Evolutionary conservation across 768 basidiomycete genomes (phyloP).

Genomic region (Pilatotrama ljubarskyi): DNA sequence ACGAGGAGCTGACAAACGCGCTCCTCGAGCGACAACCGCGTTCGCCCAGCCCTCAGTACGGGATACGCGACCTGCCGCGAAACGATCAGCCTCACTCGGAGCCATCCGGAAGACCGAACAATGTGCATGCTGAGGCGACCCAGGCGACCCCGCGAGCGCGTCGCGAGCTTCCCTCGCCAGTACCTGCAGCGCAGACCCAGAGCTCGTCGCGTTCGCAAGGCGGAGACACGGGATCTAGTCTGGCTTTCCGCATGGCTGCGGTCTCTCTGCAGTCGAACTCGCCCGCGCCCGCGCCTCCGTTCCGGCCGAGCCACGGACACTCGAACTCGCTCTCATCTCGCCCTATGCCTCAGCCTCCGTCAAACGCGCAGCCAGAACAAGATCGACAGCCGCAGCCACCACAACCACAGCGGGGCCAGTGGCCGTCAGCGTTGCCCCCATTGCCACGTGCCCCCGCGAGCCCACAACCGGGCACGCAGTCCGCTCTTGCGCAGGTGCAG

Average conservation of each 20-base stretch:
- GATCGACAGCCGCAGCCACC: constrained; percentile 1
- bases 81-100: constrained; percentile 13
- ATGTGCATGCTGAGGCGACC: constrained; percentile 2
- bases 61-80: constrained; percentile 45
- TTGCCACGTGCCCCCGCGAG: constrained; percentile 24
- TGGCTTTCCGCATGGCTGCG: constrained; percentile 37
- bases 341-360: constrained; percentile 15
- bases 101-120: constrained; percentile 2
- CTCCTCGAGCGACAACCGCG: constrained; percentile 15
- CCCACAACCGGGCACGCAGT: not conserved
- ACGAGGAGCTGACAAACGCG: constrained; percentile 21
- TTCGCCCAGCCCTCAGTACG: constrained; percentile 37
- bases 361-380: not conserved
- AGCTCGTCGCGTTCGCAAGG: not conserved
- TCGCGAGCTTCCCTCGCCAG: constrained; percentile 15
- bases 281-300: not conserved
- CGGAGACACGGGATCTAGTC: constrained; percentile 23
- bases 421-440: constrained; percentile 28
- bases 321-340: constrained; percentile 12
- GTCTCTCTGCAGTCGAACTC: constrained; percentile 22
- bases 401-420: constrained; percentile 22
- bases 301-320: constrained; percentile 3
- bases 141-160: constrained; percentile 16
- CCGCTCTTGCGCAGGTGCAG: not conserved
- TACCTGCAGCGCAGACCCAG: not conserved